A percentile compares a stretch with the other conserved stretches of the same genome.
Evolutionary conservation across 768 basidiomycete species (phyloP).

Genomic region (Termitomyces sp.): DNA sequence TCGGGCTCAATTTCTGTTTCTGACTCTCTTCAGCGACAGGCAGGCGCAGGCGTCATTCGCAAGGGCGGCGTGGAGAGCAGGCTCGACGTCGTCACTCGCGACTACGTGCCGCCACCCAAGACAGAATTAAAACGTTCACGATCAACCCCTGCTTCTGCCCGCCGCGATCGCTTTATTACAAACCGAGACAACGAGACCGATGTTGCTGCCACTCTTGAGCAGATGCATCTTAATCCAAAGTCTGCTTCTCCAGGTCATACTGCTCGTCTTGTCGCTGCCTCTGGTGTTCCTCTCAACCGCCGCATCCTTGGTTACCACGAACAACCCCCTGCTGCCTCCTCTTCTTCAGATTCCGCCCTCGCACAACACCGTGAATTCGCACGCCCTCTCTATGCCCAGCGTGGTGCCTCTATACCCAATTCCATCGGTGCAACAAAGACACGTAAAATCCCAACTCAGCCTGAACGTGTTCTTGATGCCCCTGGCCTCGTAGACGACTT

Average conservation of each 20-base stretch:
- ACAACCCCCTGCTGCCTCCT: conserved; percentile 67
- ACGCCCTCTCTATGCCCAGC: conserved; percentile 66
- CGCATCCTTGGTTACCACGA: conserved; percentile 90
- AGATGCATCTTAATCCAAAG: conserved; percentile 55
- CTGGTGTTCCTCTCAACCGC: conserved; percentile 72
- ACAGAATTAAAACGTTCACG: conserved; percentile 67
- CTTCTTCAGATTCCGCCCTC: conserved; percentile 70
- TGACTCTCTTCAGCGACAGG: conserved; percentile 58
- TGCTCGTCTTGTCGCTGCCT: conserved; percentile 70
- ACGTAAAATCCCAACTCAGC: conserved; percentile 80
- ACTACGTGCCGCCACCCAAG: conserved; percentile 69
- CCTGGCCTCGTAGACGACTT: conserved; percentile 94
- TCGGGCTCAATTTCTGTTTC: conserved; percentile 44
- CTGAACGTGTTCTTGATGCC: conserved; percentile 93
- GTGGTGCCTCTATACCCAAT: conserved; percentile 57
- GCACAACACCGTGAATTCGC: conserved; percentile 76
- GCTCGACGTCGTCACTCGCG: conserved; percentile 71
- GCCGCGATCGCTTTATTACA: conserved; percentile 73
- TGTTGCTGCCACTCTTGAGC: conserved; percentile 63
- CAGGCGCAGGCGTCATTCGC: conserved; percentile 64
- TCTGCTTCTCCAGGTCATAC: conserved; percentile 73
- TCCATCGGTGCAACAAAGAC: conserved; percentile 67
- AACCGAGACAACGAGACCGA: conserved; percentile 47
- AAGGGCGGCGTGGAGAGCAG: conserved; percentile 77
- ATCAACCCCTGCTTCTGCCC: conserved; percentile 63